These are phyloP conservation scores for Russula brevipes DNA, from an alignment of 768 basidiomycete genomes.

Conservation along the genomic window DNA sequence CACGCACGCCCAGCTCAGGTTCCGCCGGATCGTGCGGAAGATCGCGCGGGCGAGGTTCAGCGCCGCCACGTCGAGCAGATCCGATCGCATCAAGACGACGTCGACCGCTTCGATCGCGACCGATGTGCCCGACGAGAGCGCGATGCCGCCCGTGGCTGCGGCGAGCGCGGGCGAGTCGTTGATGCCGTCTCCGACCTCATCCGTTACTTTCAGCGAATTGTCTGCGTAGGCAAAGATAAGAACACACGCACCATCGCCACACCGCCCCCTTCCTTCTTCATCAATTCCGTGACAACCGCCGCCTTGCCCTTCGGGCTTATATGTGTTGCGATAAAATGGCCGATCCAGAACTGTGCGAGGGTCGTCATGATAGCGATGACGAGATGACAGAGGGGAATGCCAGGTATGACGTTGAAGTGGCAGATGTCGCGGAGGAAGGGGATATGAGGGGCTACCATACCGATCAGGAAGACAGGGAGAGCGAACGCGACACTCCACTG, in stretches of 20 bases:
- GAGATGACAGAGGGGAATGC: constrained; percentile 81
- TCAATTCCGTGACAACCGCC: constrained; percentile 71
- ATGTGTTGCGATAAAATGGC: constrained; percentile 80
- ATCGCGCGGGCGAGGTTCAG: constrained; percentile 64
- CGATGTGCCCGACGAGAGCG: constrained; percentile 58
- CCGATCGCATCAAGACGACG: constrained; percentile 95
- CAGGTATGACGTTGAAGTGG: constrained; percentile 49
- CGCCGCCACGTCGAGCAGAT: constrained; percentile 69
- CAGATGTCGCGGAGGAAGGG: constrained; percentile 37
- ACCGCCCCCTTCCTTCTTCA: constrained; percentile 55
- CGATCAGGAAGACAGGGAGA: too few species aligned
- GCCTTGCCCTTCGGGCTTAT: constrained; percentile 98
- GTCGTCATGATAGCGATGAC: constrained; percentile 73
- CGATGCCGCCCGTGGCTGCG: too few species aligned
- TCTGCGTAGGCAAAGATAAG: neutral
- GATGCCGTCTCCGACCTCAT: constrained; percentile 94
- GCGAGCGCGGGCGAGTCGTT: constrained; percentile 38
- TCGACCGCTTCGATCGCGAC: constrained; percentile 98
- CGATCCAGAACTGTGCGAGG: constrained; percentile 91
- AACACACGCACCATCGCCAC: constrained; percentile 78
- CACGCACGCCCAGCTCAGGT: constrained; percentile 93
- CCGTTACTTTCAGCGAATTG: neutral
- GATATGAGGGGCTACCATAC: too few species aligned
- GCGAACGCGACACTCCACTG: too few species aligned
- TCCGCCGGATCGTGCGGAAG: constrained; percentile 85